Base-by-base conservation (phyloP, 768 basidiomycete genomes). In the Phlebiopsis flavidoalba region DNA sequence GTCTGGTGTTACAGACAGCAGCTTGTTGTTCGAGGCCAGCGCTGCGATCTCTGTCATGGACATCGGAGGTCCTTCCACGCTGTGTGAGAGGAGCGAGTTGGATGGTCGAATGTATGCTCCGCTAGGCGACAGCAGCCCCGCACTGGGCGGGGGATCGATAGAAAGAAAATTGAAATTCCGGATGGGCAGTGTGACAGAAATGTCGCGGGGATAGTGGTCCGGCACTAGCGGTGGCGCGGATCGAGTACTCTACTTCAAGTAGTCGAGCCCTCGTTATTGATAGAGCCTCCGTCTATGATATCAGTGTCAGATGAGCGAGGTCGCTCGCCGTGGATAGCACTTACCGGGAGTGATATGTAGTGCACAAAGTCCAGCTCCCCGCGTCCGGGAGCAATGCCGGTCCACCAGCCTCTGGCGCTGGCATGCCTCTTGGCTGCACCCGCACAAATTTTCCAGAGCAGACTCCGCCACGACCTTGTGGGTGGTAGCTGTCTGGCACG, bases 321-420 rank as follows among this genome's bases (percentile, higher is more conserved):
- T 8, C 6, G 22, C 47, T 37, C 19, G 54, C 48, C 63, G 47
- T 55, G 15, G 17, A 45, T 24, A n/a, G 48, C 15, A 75, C 88
- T 74, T 69, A 95, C 94, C 26, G 94, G 93, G 46, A 95, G 67
- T 8, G 83, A 68, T 7, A 97, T 78, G 56, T 80, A 84, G 67
- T 92, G 87, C 15, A 80, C 79, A 71, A 93, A 91, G 19, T 84
- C 79, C 8, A 79, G 74, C 5, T 77, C 76, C n/a, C n/a, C 26
- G 63, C 87, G 83, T 1, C 84, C 83, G 3, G 88, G 76, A 14
- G 76, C 73, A 6, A 95, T 85, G 8, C 95, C 95, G 5, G 84
- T 79, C 93, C 94, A 96, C 89, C 92, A 96, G 0, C 93, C 94
- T 66, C 85, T 87, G 22, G 86, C 89, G 46, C 89, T 93, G 10